Evolutionary conservation across 2,329 filamentous ascomycete genomes (phyloP).

Genomic region (Neonectria faginata): DNA sequence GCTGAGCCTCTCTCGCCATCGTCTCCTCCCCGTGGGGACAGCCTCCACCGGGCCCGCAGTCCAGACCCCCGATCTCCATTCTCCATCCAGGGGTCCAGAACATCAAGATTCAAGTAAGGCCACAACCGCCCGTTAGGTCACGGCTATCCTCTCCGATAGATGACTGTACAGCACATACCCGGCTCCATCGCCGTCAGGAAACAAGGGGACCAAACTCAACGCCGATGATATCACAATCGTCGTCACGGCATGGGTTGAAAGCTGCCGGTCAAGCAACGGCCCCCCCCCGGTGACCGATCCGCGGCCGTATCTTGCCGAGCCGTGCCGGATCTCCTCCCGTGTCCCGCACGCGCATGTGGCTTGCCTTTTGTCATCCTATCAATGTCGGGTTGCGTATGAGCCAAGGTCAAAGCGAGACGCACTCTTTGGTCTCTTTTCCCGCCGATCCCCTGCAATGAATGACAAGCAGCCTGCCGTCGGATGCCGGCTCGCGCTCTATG

Average conservation of each 20-base stretch:
- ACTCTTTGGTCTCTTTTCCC: background rate
- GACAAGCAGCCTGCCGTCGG: too few relatives aligned
- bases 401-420: background rate
- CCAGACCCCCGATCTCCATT: background rate
- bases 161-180: background rate
- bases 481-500: background rate
- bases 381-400: background rate
- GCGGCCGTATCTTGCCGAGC: constrained; percentile 5
- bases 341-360: background rate
- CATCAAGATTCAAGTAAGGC: background rate
- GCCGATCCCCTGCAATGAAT: background rate
- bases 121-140: background rate
- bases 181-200: background rate
- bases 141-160: background rate
- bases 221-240: background rate
- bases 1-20: background rate
- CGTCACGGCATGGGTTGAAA: background rate
- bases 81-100: constrained; percentile 5
- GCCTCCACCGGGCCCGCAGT: background rate
- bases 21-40: background rate
- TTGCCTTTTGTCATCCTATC: background rate
- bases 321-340: constrained; percentile 17
- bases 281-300: background rate
- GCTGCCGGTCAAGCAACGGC: background rate
- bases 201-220: background rate